Base-by-base conservation (phyloP, 148 eudicot genomes). In the Dysphania ambrosioides region DNA sequence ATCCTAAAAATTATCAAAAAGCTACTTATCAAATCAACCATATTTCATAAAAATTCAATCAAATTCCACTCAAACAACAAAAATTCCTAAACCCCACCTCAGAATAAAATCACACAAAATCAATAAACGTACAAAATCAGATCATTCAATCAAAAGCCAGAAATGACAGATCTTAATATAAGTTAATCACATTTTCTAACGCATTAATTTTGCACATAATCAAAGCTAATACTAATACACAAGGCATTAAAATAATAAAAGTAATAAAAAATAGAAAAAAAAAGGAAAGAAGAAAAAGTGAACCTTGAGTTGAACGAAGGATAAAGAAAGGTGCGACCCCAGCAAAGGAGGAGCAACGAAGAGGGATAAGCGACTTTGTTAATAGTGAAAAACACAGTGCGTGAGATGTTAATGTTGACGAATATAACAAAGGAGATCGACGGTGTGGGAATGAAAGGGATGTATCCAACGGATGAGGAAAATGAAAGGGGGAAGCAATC, bases 1-100 rank as follows among this genome's bases (percentile, higher is more conserved):
- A 81, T 59, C 82, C 87, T 81, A 71, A 59, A 63, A 75, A 64
- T 73, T 42, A 68, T 66, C 68, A 31, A 24, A 68, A 75, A 79
- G 78, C 82, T 66, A n/a, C n/a, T 60, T 24, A 75, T 75, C 60
- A 80, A 80, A 65, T 65, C 78, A 63, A 64, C 66, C 56, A 1
- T 24, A 74, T 27, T 12, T 51, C 26, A 78, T 1, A 29, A 2
- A 31, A 38, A 40, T 27, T 21, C n/a, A n/a, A n/a, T 44, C 49
- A 74, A 79, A 49, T 23, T 69, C 44, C 44, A 35, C 61, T 18
- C 42, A 35, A 13, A 21, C 0, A 59, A 32, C 1, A 68, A 38
- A 55, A n/a, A n/a, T n/a, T 13, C 12, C 23, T 29, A 21, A 16
- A 40, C 5, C 11, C 56, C 56, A 51, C 35, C n/a, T n/a, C 81